Base-by-base conservation (phyloP, 495 filamentous ascomycete species). In the Penicillium steckii region DNA sequence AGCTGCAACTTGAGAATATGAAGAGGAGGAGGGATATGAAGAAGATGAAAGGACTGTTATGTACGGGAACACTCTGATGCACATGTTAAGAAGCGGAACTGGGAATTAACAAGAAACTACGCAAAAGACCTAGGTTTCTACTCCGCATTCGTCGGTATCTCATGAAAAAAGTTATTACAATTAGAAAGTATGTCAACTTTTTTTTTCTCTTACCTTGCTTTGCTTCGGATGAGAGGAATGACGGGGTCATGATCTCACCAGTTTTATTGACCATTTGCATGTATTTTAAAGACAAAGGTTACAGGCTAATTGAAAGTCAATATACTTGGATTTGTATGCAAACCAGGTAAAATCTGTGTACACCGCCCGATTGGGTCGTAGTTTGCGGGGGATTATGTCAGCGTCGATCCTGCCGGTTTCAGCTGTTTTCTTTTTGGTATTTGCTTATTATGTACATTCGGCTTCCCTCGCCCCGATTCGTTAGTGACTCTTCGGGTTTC, bases 371-470 rank as follows among this genome's bases (percentile, higher is more conserved):
- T 10, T 27, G 26, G 26, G 26, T 5, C 5, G 2, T 8, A 43
- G 49, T 53, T 57, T 52, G 56, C 56, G 56, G 56, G 56, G 26
- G 57, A 47, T 60, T 53, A 60, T 53, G 37, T 60, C 55, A 60
- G 37, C 46, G 51, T 55, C 42, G 55, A 54, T 54, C 55, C 26
- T 21, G 25, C 22, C 32, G 15, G 45, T 35, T 40, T 42, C 22
- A 23, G 5, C 38, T 41, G 38, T 19, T 41, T 21, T 23, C 19
- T 41, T 41, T 41, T 13, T 35, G 9, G 32, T 35, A 4, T n/a
- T n/a, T n/a, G n/a, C n/a, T n/a, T n/a, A n/a, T n/a, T n/a, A n/a
- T n/a, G n/a, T n/a, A 13, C 32, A 22, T 13, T 57, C 57, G 57
- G 53, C 52, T 56, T 60, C 47, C 42, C 44, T 53, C 33, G 44